Conservation (phyloP, 2,329 filamentous ascomycete species). For the Talaromyces sp. region DNA sequence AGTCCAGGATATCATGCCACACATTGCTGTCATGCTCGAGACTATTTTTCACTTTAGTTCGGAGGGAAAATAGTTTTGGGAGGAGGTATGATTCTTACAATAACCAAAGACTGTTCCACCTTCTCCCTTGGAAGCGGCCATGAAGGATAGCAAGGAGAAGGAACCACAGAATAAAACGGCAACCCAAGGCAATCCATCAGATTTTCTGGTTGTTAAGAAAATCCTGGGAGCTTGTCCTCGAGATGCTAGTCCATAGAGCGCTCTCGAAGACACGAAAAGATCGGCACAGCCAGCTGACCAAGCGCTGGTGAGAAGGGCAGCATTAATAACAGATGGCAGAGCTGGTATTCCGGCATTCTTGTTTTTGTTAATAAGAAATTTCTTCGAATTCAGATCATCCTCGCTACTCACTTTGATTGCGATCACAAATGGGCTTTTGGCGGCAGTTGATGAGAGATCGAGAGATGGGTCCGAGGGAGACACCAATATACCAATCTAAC, state of each 20-base stretch:
- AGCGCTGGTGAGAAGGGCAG: constrained; percentile 70
- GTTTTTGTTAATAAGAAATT: background rate
- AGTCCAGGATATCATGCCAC: constrained; percentile 16
- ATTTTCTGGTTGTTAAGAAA: constrained; percentile 36
- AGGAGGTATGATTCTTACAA: constrained; percentile 8
- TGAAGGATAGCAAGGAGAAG: constrained; percentile 16
- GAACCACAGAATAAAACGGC: constrained; percentile 13
- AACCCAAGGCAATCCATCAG: constrained; percentile 15
- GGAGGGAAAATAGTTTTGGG: background rate
- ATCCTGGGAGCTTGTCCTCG: constrained; percentile 59
- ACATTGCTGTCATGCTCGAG: constrained; percentile 17
- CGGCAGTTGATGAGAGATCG: constrained; percentile 39
- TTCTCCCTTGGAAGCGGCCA: constrained; percentile 14
- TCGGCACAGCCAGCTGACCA: constrained; percentile 75
- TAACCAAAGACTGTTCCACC: constrained; percentile 16
- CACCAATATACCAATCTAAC: constrained; percentile 13
- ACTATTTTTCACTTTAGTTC: constrained; percentile 3
- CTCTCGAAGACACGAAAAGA: constrained; percentile 66
- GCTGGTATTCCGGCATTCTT: constrained; percentile 56
- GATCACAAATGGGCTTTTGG: constrained; percentile 43
- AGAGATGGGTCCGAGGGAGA: constrained; percentile 16
- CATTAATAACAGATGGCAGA: constrained; percentile 69
- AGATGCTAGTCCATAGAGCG: constrained; percentile 61
- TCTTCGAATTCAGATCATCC: background rate
- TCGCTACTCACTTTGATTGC: constrained; percentile 25